These are phyloP conservation scores for Geosmithia putterillii DNA, from an alignment of 2,329 filamentous ascomycete genomes.

Conservation along the genomic window DNA sequence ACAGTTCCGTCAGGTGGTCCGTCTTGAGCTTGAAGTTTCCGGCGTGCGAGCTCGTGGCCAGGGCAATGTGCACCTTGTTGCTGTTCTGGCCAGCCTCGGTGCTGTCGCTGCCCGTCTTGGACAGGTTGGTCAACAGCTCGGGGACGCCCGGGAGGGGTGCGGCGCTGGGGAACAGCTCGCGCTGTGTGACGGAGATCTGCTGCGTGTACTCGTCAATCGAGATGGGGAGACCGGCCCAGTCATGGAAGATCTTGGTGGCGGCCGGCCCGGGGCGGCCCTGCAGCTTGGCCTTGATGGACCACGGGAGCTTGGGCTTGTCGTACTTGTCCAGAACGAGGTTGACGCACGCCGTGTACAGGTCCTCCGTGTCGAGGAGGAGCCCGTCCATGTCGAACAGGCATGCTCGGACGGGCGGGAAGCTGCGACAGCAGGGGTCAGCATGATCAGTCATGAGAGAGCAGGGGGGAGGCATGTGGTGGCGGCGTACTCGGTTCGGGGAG, in stretches of 20 bases:
- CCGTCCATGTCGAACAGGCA: constrained; percentile 99
- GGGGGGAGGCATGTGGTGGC: background rate
- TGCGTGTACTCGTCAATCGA: constrained; percentile 51
- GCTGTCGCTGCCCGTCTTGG: constrained; percentile 25
- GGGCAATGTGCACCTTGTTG: constrained; percentile 59
- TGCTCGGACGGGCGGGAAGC: constrained; percentile 70
- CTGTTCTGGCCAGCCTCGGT: constrained; percentile 7
- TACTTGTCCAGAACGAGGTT: constrained; percentile 73
- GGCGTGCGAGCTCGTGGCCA: constrained; percentile 69
- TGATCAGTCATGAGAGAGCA: background rate
- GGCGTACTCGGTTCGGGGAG: constrained; percentile 31
- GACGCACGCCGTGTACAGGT: constrained; percentile 71
- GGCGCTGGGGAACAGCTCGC: constrained; percentile 58
- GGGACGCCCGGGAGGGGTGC: constrained; percentile 69
- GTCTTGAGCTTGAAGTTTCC: constrained; percentile 72
- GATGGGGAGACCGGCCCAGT: constrained; percentile 82
- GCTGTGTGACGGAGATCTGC: constrained; percentile 52
- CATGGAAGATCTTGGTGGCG: constrained; percentile 45
- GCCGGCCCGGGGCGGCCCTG: constrained; percentile 44
- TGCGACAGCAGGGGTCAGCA: constrained; percentile 18
- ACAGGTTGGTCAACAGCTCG: constrained; percentile 51
- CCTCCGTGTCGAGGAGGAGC: constrained; percentile 86
- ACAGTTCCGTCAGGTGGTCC: constrained; percentile 42
- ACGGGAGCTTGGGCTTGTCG: constrained; percentile 64
- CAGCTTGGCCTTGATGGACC: constrained; percentile 86